A percentile compares a stretch with the other conserved stretches of the same genome.
phyloP scores from a whole-genome alignment of 192 early-diverging fungal genomes.

The Spinellus fusiger region DNA sequence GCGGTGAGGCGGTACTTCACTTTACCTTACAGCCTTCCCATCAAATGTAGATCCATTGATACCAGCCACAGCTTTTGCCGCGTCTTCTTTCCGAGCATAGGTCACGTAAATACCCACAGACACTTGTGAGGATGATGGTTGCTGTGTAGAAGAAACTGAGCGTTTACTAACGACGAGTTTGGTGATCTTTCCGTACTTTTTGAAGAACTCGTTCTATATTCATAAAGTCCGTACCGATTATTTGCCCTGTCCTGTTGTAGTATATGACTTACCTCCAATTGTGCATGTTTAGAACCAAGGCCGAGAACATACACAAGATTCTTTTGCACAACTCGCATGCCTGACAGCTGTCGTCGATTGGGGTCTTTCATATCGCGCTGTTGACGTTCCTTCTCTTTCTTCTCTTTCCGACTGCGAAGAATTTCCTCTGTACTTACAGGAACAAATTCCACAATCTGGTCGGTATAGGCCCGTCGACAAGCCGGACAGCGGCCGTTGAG shows the following conservation, averaged over 20 bases:
- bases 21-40: conserved; percentile 74
- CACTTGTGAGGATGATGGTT: conserved; percentile 30
- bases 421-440: conserved; percentile 89
- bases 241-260: conserved; percentile 67
- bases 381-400: conserved; percentile 82
- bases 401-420: conserved; percentile 67
- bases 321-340: conserved; percentile 93
- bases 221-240: conserved; percentile 74
- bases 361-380: conserved; percentile 79
- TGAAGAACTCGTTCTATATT: conserved; percentile 85
- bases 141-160: conserved; percentile 31
- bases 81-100: conserved; percentile 87
- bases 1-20: not conserved
- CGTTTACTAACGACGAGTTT: conserved; percentile 90
- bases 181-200: conserved; percentile 95
- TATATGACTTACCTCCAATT: conserved; percentile 65
- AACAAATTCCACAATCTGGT: conserved; percentile 83
- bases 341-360: conserved; percentile 70
- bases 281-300: conserved; percentile 74
- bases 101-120: conserved; percentile 90
- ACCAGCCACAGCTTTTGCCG: conserved; percentile 85
- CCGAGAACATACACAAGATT: conserved; percentile 97
- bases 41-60: conserved; percentile 89
- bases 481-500: conserved; percentile 93
- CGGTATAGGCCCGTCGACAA: conserved; percentile 84